Conservation (phyloP, 2,329 filamentous ascomycete species). For the Macrophomina pseudophaseolina region DNA sequence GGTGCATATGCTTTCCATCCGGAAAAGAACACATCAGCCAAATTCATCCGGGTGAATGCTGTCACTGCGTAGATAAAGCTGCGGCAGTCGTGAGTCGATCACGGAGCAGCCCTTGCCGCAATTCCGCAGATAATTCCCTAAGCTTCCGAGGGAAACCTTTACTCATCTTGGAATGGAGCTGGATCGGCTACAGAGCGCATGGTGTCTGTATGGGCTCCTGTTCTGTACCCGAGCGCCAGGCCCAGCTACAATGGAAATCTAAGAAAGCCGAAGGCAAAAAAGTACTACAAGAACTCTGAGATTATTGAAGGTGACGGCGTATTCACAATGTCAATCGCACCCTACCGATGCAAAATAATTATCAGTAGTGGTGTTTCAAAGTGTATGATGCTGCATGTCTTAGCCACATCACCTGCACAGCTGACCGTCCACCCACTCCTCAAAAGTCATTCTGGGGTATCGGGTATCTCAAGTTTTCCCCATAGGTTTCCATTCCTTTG, state of each 20-base stretch:
- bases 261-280: neutral
- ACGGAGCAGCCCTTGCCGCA: neutral
- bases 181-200: neutral
- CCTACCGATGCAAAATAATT: neutral
- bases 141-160: neutral
- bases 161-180: neutral
- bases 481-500: neutral
- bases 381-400: slow-evolving; percentile 12
- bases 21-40: too few species aligned
- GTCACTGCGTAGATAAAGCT: neutral
- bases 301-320: neutral
- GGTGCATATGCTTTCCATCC: too few species aligned
- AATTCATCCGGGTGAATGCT: neutral
- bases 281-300: neutral
- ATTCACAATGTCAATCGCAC: neutral
- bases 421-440: neutral
- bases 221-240: neutral
- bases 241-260: neutral
- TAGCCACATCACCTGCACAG: slow-evolving; percentile 13
- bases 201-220: neutral
- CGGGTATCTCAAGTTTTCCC: slow-evolving; percentile 26
- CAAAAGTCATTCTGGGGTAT: slow-evolving; percentile 23
- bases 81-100: neutral
- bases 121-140: neutral
- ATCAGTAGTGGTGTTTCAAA: neutral